Evolutionary conservation across 441 rosid genomes (phyloP).

Genomic region (Metrosideros polymorpha): DNA sequence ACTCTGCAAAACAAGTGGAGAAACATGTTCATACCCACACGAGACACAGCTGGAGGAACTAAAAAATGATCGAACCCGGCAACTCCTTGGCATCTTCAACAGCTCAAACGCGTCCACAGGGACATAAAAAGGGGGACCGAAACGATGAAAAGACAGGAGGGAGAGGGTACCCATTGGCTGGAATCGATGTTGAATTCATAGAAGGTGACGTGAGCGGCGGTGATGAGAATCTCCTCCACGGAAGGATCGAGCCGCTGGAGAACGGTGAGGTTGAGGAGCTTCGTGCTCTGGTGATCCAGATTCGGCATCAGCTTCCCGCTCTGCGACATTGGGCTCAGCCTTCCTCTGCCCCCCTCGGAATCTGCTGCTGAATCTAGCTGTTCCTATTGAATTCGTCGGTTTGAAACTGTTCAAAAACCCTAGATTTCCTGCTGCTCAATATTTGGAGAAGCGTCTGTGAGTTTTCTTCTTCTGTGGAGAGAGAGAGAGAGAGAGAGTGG

Average conservation of each 20-base stretch:
- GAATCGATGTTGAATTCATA: conserved; percentile 88
- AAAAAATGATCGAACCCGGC: neutral
- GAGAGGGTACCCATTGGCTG: conserved; percentile 59
- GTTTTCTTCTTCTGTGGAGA: neutral
- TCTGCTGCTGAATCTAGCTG: neutral
- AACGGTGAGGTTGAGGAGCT: conserved; percentile 79
- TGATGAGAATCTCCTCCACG: conserved; percentile 87
- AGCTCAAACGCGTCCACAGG: neutral
- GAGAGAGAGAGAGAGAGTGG: neutral
- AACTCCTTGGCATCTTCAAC: neutral
- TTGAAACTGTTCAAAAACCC: neutral
- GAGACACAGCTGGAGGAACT: neutral
- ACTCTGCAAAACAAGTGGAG: conserved; percentile 32
- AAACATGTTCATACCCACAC: neutral
- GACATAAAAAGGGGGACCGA: neutral
- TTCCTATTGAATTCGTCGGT: neutral
- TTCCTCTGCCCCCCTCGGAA: neutral
- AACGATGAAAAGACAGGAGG: neutral
- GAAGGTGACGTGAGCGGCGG: conserved; percentile 94
- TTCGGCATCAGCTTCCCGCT: conserved; percentile 88
- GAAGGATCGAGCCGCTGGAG: conserved; percentile 88
- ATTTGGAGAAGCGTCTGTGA: neutral
- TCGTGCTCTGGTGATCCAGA: conserved; percentile 78
- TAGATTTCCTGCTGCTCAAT: neutral
- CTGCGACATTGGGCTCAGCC: conserved; percentile 34